These are phyloP conservation scores for Pseudozyma hubeiensis DNA, from an alignment of 1,284 basidiomycete genomes.

Conservation along the genomic window DNA sequence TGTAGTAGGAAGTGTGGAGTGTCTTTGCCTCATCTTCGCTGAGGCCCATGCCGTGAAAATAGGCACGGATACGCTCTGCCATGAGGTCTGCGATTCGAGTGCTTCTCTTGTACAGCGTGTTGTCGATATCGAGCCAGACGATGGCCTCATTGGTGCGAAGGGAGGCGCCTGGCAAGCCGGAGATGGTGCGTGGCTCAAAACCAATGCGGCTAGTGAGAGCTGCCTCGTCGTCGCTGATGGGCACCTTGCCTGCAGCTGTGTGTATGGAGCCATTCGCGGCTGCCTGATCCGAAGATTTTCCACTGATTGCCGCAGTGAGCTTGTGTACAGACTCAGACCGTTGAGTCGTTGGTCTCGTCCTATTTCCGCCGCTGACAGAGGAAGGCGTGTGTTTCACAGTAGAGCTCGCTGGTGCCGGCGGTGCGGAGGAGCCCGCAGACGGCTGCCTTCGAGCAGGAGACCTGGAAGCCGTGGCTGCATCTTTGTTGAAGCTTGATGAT, in stretches of 20 bases:
- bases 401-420: background rate
- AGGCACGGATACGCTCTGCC: slow-evolving; percentile 82
- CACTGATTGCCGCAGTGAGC: too few species aligned
- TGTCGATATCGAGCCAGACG: slow-evolving; percentile 87
- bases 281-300: background rate
- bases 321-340: too few species aligned
- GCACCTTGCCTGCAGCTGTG: slow-evolving; percentile 14
- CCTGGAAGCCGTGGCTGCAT: slow-evolving; percentile 7
- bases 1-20: slow-evolving; percentile 82
- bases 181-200: slow-evolving; percentile 37
- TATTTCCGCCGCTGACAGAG: background rate
- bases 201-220: slow-evolving; percentile 38
- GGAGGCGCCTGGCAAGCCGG: slow-evolving; percentile 31
- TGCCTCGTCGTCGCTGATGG: slow-evolving; percentile 19
- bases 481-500: background rate
- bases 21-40: slow-evolving; percentile 77
- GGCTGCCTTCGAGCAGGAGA: slow-evolving; percentile 8
- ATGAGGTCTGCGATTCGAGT: slow-evolving; percentile 78
- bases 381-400: background rate
- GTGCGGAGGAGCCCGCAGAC: background rate
- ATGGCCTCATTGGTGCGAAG: slow-evolving; percentile 68
- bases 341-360: too few species aligned
- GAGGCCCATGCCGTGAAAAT: slow-evolving; percentile 80
- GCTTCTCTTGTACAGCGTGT: slow-evolving; percentile 76
- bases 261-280: background rate